Percentiles rank a stretch among this genome's conserved stretches.
These are phyloP conservation scores for Plectranthus barbatus DNA, from an alignment of 257 asterid species.

Conservation along the genomic window DNA sequence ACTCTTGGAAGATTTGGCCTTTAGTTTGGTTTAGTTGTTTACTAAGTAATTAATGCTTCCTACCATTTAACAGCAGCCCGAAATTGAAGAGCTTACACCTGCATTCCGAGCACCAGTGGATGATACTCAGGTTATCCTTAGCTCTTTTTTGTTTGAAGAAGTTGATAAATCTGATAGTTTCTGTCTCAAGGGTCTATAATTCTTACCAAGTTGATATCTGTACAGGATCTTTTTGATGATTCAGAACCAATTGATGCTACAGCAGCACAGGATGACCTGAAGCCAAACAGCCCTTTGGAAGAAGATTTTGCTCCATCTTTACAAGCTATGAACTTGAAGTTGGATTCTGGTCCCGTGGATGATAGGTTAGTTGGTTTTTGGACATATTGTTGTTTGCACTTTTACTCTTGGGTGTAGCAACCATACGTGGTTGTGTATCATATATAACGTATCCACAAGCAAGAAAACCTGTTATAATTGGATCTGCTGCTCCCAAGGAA, in stretches of 20 bases:
- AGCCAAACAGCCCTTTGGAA: conserved; percentile 30
- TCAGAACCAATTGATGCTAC: conserved; percentile 33
- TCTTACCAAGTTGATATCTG: conserved; percentile 10
- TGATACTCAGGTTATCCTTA: conserved; percentile 63
- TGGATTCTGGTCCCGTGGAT: conserved; percentile 67
- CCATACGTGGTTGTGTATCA: background rate
- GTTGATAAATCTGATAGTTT: conserved; percentile 5
- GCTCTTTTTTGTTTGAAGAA: conserved; percentile 2
- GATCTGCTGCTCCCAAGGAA: background rate
- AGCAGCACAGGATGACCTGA: conserved; percentile 30
- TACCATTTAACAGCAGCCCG: conserved; percentile 33
- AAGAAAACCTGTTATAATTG: background rate
- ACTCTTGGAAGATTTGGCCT: background rate
- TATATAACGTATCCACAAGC: background rate
- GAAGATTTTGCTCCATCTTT: conserved; percentile 61
- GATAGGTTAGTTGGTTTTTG: conserved; percentile 40
- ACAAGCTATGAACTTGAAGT: conserved; percentile 57
- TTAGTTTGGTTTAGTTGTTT: conserved; percentile 8
- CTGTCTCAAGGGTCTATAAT: conserved; percentile 12
- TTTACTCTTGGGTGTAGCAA: background rate
- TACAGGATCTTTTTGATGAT: conserved; percentile 72
- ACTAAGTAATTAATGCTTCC: background rate
- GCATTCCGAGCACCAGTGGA: conserved; percentile 53
- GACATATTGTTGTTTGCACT: background rate
- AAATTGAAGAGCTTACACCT: conserved; percentile 37